These are phyloP conservation scores for Epichloe sibirici DNA, from an alignment of 2,329 filamentous ascomycete genomes.

Conservation along the genomic window DNA sequence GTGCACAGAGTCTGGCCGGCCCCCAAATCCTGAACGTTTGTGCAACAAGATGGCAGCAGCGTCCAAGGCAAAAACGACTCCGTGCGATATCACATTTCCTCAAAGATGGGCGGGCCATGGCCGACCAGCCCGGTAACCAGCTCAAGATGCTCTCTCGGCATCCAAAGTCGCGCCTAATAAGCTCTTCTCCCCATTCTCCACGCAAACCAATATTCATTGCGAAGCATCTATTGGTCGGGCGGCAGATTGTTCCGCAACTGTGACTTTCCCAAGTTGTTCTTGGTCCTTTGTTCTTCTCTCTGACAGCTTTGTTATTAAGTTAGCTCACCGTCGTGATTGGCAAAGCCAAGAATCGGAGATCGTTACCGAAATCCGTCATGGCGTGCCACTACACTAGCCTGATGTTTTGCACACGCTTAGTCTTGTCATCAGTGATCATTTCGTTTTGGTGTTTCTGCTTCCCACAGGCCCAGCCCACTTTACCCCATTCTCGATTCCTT, in stretches of 20 bases:
- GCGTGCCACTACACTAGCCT: neutral
- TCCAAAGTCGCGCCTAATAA: no score
- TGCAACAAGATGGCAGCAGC: neutral
- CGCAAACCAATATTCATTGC: no score
- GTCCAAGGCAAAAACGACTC: neutral
- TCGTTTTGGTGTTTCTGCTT: neutral
- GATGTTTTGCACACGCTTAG: neutral
- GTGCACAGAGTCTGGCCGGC: neutral
- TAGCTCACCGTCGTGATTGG: no score
- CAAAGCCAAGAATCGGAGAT: neutral
- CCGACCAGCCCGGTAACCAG: no score
- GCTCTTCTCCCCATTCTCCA: no score
- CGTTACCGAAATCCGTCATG: neutral
- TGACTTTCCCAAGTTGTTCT: neutral
- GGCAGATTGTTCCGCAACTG: no score
- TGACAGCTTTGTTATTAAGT: no score
- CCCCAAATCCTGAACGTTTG: neutral
- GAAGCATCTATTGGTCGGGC: neutral
- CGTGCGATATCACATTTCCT: no score
- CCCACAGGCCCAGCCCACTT: neutral
- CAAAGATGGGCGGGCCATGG: no score
- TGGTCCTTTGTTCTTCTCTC: neutral
- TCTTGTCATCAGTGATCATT: neutral
- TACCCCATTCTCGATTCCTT: neutral
- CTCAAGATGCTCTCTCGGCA: no score